Conservation (phyloP, 257 asterid genomes). For the Plantago major region DNA sequence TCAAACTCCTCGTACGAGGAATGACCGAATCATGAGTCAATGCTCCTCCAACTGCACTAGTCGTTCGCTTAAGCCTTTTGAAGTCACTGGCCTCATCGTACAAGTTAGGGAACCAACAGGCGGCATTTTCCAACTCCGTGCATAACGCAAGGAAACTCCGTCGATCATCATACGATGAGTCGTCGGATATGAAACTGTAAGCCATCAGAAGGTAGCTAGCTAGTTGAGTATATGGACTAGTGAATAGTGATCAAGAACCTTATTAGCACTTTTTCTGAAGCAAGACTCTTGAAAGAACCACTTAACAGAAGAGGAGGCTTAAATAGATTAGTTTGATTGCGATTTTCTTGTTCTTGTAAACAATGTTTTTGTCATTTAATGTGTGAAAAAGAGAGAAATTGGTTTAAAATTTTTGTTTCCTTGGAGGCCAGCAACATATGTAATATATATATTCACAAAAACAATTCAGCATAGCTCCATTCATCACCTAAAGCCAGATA, state of each 20-base stretch:
- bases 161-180: conserved; percentile 31
- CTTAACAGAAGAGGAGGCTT: conserved; percentile 29
- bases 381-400: neutral
- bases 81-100: conserved; percentile 32
- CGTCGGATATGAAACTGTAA: conserved; percentile 26
- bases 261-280: conserved; percentile 18
- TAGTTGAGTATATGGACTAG: too few species aligned
- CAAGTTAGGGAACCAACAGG: conserved; percentile 35
- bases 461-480: conserved; percentile 17
- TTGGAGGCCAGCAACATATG: conserved; percentile 16
- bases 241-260: conserved; percentile 6
- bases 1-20: conserved; percentile 36
- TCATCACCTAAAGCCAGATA: conserved; percentile 19
- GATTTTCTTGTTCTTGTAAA: conserved; percentile 31
- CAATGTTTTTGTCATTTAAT: conserved; percentile 28
- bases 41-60: conserved; percentile 24
- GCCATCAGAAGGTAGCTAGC: conserved; percentile 27
- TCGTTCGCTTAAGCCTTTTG: conserved; percentile 41
- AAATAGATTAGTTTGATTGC: conserved; percentile 18
- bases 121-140: conserved; percentile 25
- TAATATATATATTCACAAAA: neutral
- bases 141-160: conserved; percentile 12
- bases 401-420: conserved; percentile 22
- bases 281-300: conserved; percentile 62
- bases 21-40: conserved; percentile 26